Percentiles rank a stretch among this genome's conserved stretches.
Conservation (phyloP, 78 protist species). For the Protostelium mycophagum region DNA sequence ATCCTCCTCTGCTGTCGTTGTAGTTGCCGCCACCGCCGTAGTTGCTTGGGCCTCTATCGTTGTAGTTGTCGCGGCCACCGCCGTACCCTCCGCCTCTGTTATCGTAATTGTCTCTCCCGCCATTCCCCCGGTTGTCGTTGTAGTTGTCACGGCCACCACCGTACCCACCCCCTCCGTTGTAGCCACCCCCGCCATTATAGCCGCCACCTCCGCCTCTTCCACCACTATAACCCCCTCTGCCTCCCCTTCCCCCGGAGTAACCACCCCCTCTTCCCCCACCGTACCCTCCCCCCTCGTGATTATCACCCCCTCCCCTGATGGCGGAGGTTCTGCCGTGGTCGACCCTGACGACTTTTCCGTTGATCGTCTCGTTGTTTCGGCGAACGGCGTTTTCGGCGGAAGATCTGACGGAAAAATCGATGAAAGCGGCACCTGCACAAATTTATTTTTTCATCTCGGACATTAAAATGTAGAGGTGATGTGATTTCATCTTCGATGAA, state of each 20-base stretch:
- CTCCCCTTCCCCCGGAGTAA: background rate
- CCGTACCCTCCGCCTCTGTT: background rate
- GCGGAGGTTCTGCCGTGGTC: background rate
- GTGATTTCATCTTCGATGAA: too few relatives aligned
- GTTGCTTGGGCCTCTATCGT: background rate
- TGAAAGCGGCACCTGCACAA: background rate
- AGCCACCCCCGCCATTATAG: background rate
- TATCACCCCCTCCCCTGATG: too few relatives aligned
- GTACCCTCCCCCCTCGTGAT: background rate
- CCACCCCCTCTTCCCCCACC: background rate
- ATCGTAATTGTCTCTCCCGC: background rate
- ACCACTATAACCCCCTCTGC: background rate
- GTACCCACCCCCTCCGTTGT: background rate
- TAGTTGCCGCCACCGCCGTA: background rate
- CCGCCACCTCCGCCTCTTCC: background rate
- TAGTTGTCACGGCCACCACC: background rate
- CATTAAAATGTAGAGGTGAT: too few relatives aligned
- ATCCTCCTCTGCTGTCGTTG: background rate
- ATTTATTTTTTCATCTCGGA: too few relatives aligned
- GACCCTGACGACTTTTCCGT: background rate
- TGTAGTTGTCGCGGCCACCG: background rate
- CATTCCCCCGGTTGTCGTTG: background rate
- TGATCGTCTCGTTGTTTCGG: background rate
- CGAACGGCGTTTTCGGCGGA: background rate
- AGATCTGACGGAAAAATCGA: background rate